These are phyloP conservation scores for Eutypella sp. DNA, from an alignment of 2,329 filamentous ascomycete species.

Conservation along the genomic window DNA sequence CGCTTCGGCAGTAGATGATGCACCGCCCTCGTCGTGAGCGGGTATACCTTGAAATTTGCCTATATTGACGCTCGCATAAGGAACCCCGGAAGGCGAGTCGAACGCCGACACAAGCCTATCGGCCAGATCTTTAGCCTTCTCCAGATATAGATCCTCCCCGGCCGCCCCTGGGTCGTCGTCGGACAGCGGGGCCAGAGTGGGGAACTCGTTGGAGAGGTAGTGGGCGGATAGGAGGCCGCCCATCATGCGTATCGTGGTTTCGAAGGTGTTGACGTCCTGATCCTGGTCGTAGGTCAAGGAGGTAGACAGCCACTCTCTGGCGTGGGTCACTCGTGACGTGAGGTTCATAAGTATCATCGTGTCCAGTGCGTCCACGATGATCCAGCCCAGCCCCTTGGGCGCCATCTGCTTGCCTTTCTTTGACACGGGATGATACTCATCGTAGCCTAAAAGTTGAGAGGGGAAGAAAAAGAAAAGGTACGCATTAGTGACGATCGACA, in stretches of 20 bases:
- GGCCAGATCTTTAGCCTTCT: constrained; percentile 90
- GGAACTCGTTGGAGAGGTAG: constrained; percentile 82
- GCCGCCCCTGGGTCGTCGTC: constrained; percentile 67
- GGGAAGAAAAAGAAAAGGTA: constrained; percentile 21
- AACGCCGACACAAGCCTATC: constrained; percentile 85
- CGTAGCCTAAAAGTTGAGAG: constrained; percentile 52
- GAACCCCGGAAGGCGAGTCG: constrained; percentile 79
- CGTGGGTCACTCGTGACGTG: constrained; percentile 76
- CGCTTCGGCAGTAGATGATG: constrained; percentile 90
- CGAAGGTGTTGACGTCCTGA: constrained; percentile 95
- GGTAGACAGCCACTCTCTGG: constrained; percentile 81
- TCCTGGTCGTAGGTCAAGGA: constrained; percentile 83
- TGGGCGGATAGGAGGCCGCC: constrained; percentile 90
- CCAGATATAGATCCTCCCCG: constrained; percentile 88
- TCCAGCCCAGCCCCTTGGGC: constrained; percentile 88
- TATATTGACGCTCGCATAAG: constrained; percentile 86
- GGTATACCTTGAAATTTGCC: constrained; percentile 69
- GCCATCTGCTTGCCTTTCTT: constrained; percentile 82
- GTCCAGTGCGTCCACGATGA: constrained; percentile 92
- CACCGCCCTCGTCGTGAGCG: constrained; percentile 79
- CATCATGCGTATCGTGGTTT: constrained; percentile 96
- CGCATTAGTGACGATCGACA: background rate
- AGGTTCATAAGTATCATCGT: constrained; percentile 99
- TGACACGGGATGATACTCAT: constrained; percentile 80
- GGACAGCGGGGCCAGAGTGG: constrained; percentile 67